Evolutionary conservation across 352 stramenopile genomes (phyloP), one percentile per base, ranked within the genome.

Genomic region (Globisporangium sylvaticum): DNA sequence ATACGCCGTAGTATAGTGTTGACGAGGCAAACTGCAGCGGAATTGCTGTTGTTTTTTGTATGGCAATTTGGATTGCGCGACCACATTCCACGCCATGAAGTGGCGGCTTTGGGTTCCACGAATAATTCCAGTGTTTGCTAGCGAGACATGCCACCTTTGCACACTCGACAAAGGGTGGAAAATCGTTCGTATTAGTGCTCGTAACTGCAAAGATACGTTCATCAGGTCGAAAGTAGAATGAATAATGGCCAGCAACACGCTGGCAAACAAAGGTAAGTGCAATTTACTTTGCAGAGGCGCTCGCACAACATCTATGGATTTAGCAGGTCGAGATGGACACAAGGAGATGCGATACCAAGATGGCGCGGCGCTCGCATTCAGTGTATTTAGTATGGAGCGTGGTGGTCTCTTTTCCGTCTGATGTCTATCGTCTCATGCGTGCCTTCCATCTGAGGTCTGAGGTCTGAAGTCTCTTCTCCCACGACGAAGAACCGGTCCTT

Each of bases 391-490:
- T n/a, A 6, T 46, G 5, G 14, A 46, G 42, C 1, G 42, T 20
- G 15, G 3, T 3, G 42, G 42, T 22, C 15, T 44, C 37, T 50
- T 2, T n/a, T 44, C 37, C 37, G 37, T 18, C 37, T 44, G 31
- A 34, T 15, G 12, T 44, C 4, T 2, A 22, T 50, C 42, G 18
- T n/a, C 14, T 50, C 18, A 50, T 50, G 18, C 18, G 42, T 22
- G 42, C 42, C 42, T 50, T 50, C 42, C 42, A 50, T 50, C 18
- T 50, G 42, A 50, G 22, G 42, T 50, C 29, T 60, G n/a, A n/a
- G n/a, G n/a, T n/a, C n/a, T n/a, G 42, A 50, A 50, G 42, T 50
- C 29, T 60, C 54, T 60, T 60, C 57, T 63, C 34, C 37, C 56
- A 14, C 34, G 18, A 58, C 24, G 12, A 12, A 2, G 4, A 15